phyloP scores from a whole-genome alignment of 2,329 filamentous ascomycete genomes.

The Pseudogymnoascus sp. region DNA sequence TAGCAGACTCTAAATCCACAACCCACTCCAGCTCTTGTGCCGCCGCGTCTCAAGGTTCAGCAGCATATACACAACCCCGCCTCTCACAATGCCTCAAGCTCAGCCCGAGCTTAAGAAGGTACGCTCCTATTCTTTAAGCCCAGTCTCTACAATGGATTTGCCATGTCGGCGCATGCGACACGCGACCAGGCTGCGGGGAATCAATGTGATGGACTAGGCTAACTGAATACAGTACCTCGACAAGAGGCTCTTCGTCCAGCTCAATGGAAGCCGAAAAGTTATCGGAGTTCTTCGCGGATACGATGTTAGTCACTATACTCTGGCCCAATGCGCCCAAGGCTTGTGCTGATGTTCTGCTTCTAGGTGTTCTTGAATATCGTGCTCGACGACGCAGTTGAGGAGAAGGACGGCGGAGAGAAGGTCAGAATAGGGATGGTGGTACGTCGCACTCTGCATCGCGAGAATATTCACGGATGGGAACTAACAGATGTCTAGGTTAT shows the following conservation, averaged over 20 bases:
- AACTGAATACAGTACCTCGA: conserved; percentile 73
- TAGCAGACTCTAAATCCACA: conserved; percentile 9
- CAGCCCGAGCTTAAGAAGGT: conserved; percentile 99
- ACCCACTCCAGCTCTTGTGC: conserved; percentile 7
- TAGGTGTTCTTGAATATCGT: conserved; percentile 98
- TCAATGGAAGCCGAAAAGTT: conserved; percentile 96
- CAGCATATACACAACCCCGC: conserved; percentile 12
- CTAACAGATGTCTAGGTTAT: conserved; percentile 60
- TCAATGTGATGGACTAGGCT: conserved; percentile 1
- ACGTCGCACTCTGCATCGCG: conserved; percentile 33
- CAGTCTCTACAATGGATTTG: background rate
- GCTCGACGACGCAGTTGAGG: conserved; percentile 91
- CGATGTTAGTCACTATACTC: conserved; percentile 55
- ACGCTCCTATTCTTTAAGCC: conserved; percentile 23
- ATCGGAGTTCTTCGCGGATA: conserved; percentile 91
- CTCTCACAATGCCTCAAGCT: conserved; percentile 77
- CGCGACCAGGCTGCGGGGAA: background rate
- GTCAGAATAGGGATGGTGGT: conserved; percentile 87
- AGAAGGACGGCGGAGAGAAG: conserved; percentile 88
- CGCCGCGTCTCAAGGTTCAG: conserved; percentile 2
- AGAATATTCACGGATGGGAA: background rate
- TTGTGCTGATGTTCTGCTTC: background rate
- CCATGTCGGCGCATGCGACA: background rate
- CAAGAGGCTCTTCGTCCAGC: conserved; percentile 94
- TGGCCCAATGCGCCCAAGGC: background rate